Conservation (phyloP, 208 protist genomes). For the Leishmania braziliensis region DNA sequence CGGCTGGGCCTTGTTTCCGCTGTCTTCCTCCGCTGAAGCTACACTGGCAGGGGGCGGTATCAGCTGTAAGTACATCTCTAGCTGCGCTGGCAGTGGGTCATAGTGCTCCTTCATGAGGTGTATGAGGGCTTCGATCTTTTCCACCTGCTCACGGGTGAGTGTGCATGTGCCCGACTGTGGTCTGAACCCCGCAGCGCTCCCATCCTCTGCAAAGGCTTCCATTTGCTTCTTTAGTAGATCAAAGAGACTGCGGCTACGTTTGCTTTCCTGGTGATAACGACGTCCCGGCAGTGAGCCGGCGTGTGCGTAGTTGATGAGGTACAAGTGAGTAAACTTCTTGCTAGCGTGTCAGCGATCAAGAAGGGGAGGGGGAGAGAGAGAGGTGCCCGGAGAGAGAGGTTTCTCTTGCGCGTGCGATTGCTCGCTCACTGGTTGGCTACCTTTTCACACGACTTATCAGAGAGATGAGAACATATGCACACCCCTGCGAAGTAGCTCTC, state of each 20-base stretch:
- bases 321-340: neutral
- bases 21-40: neutral
- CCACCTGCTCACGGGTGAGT: conserved; percentile 28
- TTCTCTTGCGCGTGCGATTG: neutral
- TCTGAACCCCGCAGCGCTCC: neutral
- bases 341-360: neutral
- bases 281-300: neutral
- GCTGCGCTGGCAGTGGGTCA: conserved; percentile 18
- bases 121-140: conserved; percentile 51
- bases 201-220: neutral
- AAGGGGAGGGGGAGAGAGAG: neutral
- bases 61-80: conserved; percentile 4
- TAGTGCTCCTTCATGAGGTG: conserved; percentile 30
- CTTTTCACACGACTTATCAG: neutral
- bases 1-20: neutral
- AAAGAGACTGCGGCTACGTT: neutral
- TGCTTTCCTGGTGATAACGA: neutral
- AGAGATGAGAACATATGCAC: neutral
- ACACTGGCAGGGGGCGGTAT: neutral
- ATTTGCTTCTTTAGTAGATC: neutral
- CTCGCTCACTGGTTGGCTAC: neutral
- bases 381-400: neutral
- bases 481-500: too few species aligned
- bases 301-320: neutral
- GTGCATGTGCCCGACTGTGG: neutral